Evolutionary conservation across 2,329 filamentous ascomycete genomes (phyloP).

Genomic region (Aurifilum marmelostoma): DNA sequence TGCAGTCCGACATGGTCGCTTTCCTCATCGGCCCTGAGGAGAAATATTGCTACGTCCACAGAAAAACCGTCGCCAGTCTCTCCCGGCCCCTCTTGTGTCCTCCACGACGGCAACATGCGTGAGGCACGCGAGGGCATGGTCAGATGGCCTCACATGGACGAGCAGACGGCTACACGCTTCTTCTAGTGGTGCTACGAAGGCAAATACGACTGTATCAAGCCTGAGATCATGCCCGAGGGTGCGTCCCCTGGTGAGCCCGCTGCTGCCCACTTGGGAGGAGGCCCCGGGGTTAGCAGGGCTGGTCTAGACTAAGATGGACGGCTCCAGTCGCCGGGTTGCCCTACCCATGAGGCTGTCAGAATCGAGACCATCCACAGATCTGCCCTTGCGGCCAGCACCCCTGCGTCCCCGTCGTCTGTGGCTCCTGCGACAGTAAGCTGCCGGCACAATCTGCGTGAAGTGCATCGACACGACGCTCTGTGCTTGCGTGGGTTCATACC

Average conservation of each 20-base stretch:
- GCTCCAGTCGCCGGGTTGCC: too few species aligned
- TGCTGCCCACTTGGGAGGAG: too few species aligned
- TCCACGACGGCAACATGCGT: constrained; percentile 18
- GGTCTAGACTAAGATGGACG: too few species aligned
- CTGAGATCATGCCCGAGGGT: background rate
- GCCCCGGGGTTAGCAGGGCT: too few species aligned
- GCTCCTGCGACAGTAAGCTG: background rate
- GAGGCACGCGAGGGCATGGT: constrained; percentile 17
- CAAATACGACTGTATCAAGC: background rate
- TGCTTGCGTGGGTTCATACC: too few species aligned
- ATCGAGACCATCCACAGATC: too few species aligned
- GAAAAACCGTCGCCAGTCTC: background rate
- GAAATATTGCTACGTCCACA: background rate
- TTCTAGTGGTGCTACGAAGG: constrained; percentile 20
- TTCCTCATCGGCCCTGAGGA: background rate
- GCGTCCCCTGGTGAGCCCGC: background rate
- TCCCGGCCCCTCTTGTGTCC: constrained; percentile 2
- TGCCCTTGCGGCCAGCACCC: too few species aligned
- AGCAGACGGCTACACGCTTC: constrained; percentile 21
- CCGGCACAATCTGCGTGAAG: background rate
- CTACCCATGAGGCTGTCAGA: too few species aligned
- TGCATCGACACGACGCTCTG: background rate
- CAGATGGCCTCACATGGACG: constrained; percentile 19
- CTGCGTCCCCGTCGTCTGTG: background rate
- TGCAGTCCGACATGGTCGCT: background rate